These are phyloP conservation scores for Botrytis squamosa DNA, from an alignment of 2,329 filamentous ascomycete genomes.

Conservation along the genomic window DNA sequence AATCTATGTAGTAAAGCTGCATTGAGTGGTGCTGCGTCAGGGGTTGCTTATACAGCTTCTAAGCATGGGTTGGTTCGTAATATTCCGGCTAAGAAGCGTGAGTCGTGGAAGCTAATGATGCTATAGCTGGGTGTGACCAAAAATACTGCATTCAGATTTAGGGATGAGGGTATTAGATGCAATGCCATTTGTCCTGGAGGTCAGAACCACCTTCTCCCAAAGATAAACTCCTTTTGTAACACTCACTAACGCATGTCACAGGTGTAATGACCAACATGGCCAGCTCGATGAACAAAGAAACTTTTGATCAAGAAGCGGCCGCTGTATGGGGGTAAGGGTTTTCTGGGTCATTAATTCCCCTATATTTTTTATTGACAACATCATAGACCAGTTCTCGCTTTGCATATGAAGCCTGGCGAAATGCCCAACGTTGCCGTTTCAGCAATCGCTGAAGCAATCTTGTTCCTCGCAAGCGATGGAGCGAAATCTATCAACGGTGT, in stretches of 20 bases:
- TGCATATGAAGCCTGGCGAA: constrained; percentile 34
- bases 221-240: not conserved
- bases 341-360: not conserved
- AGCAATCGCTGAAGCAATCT: constrained; percentile 42
- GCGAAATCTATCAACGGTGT: constrained; percentile 42
- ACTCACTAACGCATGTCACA: not conserved
- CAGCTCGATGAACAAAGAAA: not conserved
- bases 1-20: constrained; percentile 44
- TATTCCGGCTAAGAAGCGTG: not conserved
- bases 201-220: constrained; percentile 21
- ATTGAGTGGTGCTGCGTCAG: constrained; percentile 42
- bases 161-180: constrained; percentile 46
- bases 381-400: constrained; percentile 36
- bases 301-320: not conserved
- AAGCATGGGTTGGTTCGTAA: constrained; percentile 44
- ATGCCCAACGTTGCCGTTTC: constrained; percentile 34
- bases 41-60: constrained; percentile 47
- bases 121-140: constrained; percentile 46
- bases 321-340: not conserved
- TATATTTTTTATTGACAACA: not conserved
- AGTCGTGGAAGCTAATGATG: not conserved
- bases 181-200: constrained; percentile 47
- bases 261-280: not conserved
- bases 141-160: constrained; percentile 48
- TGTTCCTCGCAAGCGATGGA: constrained; percentile 41